Base-by-base conservation (phyloP, 805 yeast genomes). In the Wickerhamiella azymoides region DNA sequence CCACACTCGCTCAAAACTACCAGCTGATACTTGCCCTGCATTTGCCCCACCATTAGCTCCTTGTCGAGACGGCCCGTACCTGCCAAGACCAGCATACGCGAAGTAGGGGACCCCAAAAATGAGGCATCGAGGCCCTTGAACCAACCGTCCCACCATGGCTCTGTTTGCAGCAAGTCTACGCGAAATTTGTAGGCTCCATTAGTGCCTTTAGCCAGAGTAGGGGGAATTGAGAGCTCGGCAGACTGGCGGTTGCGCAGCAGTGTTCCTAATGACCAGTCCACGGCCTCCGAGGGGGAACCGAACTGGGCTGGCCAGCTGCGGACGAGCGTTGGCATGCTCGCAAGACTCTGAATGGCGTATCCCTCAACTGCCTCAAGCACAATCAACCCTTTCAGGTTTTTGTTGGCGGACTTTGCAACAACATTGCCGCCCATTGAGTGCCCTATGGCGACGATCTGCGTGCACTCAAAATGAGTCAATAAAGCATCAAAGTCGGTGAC, bases 341-440 rank as follows among this genome's bases (percentile, higher is more conserved):
- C 56, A 5, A 92, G 64, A 0, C 95, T 77, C 33, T 72, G 70
- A 1, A 81, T 69, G 0, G 97, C 96, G 0, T 92, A 80, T 49
- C 88, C 97, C 58, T 92, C 98, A 1, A 92, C 96, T 2, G 92
- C 92, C 61, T 92, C 99, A 14, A 92, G 63, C 69, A 88, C 77
- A 0, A 75, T 72, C 2, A 92, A 62, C 0, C 97, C 98, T 3
- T 13, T 13, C 5, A 30, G 11, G 8, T 30, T 13, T 8, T 11
- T 13, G 8, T 13, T 13, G 30, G 72, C 68, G 2, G 83, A 58
- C 36, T 70, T 70, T 0, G 94, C 72, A 27, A 85, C 65, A 2
- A 92, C 77, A 0, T 96, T 72, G 0, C 96, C 99, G 5, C 98
- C 99, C 27, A 93, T 67, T 1, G 96, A 84, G 61, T 89, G 98